A percentile compares a stretch with the other conserved stretches of the same genome.
These are phyloP conservation scores for Rickenella mellea DNA, from an alignment of 768 basidiomycete genomes.

Conservation along the genomic window DNA sequence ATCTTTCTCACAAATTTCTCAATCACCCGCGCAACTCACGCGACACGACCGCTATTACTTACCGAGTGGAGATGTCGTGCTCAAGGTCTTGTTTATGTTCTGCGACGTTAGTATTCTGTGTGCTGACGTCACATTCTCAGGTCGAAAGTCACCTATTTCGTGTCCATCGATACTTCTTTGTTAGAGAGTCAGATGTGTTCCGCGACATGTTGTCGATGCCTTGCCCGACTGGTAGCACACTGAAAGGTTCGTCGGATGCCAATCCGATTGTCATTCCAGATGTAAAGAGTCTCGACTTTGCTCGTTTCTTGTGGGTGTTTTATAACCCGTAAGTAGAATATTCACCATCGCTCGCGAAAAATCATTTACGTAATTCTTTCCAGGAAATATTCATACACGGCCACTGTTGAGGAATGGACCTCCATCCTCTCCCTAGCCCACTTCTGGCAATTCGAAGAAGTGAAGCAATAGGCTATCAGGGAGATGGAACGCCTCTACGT, in stretches of 20 bases:
- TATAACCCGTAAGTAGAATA: slow-evolving; percentile 20
- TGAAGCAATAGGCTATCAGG: slow-evolving; percentile 29
- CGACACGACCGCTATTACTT: slow-evolving; percentile 36
- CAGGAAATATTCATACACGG: slow-evolving; percentile 18
- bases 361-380: not conserved
- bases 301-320: slow-evolving; percentile 22
- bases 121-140: too few species aligned
- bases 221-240: slow-evolving; percentile 11
- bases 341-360: not conserved
- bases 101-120: too few species aligned
- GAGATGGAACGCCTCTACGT: slow-evolving; percentile 28
- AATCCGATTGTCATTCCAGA: slow-evolving; percentile 20
- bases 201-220: slow-evolving; percentile 11
- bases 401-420: slow-evolving; percentile 31
- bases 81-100: too few species aligned
- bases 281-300: slow-evolving; percentile 16
- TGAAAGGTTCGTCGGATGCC: slow-evolving; percentile 19
- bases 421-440: slow-evolving; percentile 28
- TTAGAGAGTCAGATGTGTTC: slow-evolving; percentile 13
- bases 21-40: slow-evolving; percentile 9
- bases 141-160: slow-evolving; percentile 12
- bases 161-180: slow-evolving; percentile 15
- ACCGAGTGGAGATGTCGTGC: slow-evolving; percentile 40
- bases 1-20: too few species aligned
- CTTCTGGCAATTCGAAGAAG: slow-evolving; percentile 29